Base-by-base conservation (phyloP, 2,329 filamentous ascomycete genomes). In the Microthyrium microscopicum region DNA sequence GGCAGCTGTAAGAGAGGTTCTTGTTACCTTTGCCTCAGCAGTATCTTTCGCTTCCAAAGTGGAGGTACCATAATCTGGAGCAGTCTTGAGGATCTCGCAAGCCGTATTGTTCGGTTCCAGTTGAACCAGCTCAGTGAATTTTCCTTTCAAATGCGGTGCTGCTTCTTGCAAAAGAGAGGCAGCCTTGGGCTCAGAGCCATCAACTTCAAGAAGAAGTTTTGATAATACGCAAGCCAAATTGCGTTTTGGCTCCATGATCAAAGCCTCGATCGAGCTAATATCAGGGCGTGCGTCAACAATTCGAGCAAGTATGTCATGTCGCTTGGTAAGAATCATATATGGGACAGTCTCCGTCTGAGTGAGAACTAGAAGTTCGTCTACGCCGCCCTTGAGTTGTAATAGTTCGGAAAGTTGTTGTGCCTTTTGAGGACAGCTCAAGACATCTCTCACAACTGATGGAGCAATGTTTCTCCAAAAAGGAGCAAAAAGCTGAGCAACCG, bases 401-500 rank as follows among this genome's bases (percentile, higher is more conserved):
- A 95, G 56, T 41, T 92, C 83, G 17, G 84, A 82, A 31, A 95
- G 65, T 28, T 78, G 67, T 35, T 80, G 73, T 29, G 75, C 77
- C 47, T 85, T 78, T 45, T 89, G 81, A n/a, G 89, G 87, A 29
- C 77, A 71, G 30, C 70, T 66, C 16, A 77, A 66, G 39, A 95
- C 66, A 44, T 93, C 82, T 50, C 84, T 87, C 19, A 89, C 77
- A 2, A 82, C 75, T 31, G 76, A 69, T 38, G 87, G 77, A 1
- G 83, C 85, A 28, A 98, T 63, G 20, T 70, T 87, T 42, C 73
- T 72, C 85, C 87, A 95, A 52, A 84, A 95, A 1, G 87, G 84
- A 35, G 76, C 73, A 36, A 95, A 76, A 1, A 98, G 60, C 12
- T 73, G 70, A 19, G 68, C 64, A 2, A 76, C 67, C 2, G 71